These are phyloP conservation scores for Kluyveromyces siamensis DNA, from an alignment of 805 yeast species.

Conservation along the genomic window DNA sequence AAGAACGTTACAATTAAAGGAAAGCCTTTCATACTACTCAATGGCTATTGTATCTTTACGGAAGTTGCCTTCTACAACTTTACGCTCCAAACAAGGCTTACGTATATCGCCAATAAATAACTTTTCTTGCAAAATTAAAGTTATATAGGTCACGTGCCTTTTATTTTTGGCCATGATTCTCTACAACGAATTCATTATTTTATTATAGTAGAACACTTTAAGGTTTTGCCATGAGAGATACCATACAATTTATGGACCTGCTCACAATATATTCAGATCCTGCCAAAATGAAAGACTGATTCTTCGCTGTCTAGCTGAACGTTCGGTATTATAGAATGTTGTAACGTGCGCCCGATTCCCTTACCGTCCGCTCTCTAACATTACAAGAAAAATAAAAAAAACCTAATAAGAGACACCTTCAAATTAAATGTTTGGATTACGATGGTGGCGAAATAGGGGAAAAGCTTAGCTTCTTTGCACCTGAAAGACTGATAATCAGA, in stretches of 20 bases:
- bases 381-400: neutral
- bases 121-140: neutral
- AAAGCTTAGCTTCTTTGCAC: neutral
- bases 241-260: too few species aligned
- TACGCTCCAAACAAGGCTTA: neutral
- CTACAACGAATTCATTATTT: neutral
- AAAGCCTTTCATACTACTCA: neutral
- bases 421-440: too few species aligned
- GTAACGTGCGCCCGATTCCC: neutral
- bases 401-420: neutral
- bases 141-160: too few species aligned
- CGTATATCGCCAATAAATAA: neutral
- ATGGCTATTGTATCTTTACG: neutral
- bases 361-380: neutral
- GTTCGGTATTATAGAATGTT: too few species aligned
- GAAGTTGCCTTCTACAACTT: too few species aligned
- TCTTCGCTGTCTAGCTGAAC: too few species aligned
- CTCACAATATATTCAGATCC: too few species aligned
- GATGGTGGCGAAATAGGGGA: neutral
- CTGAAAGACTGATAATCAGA: neutral
- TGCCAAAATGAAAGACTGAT: too few species aligned
- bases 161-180: too few species aligned
- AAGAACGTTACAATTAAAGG: slow-evolving; percentile 3
- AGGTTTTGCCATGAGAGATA: too few species aligned
- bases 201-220: too few species aligned